A percentile compares a stretch with the other conserved stretches of the same genome.
Conservation (phyloP, 345 rosid species). For the Gossypium ekmanianum region DNA sequence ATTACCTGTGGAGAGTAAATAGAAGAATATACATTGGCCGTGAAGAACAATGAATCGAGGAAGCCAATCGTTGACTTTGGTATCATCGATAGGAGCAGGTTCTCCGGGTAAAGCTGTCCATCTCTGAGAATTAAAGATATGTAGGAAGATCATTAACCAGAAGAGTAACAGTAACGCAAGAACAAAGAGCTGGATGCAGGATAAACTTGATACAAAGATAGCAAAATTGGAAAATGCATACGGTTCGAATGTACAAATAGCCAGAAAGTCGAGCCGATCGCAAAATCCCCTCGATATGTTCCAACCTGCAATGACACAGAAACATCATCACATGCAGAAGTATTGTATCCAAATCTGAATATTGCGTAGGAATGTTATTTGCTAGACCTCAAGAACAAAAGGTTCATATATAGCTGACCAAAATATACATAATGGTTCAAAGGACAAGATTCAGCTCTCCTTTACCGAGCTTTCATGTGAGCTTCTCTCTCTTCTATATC, state of each 20-base stretch:
- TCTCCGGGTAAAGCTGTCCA: constrained; percentile 95
- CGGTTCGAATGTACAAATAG: constrained; percentile 76
- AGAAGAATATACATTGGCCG: constrained; percentile 82
- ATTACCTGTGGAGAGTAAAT: constrained; percentile 67
- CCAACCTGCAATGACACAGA: constrained; percentile 49
- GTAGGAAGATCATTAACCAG: background rate
- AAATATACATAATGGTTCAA: background rate
- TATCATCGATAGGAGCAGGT: constrained; percentile 81
- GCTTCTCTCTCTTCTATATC: constrained; percentile 90
- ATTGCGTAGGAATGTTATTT: no score
- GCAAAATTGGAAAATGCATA: constrained; percentile 28
- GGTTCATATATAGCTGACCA: background rate
- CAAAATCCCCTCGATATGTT: constrained; percentile 82
- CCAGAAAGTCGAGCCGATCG: constrained; percentile 87
- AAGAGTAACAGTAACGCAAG: background rate
- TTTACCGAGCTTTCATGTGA: constrained; percentile 86
- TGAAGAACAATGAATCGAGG: constrained; percentile 93
- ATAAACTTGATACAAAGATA: constrained; percentile 16
- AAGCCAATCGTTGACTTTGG: constrained; percentile 97
- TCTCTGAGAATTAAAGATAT: constrained; percentile 41
- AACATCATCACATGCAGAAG: background rate
- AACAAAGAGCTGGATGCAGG: constrained; percentile 3
- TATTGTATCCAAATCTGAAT: background rate
- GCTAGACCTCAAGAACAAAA: background rate
- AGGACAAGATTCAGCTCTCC: constrained; percentile 18